Conservation (phyloP, 1,284 basidiomycete genomes). For the Tilletiaria anomala region DNA sequence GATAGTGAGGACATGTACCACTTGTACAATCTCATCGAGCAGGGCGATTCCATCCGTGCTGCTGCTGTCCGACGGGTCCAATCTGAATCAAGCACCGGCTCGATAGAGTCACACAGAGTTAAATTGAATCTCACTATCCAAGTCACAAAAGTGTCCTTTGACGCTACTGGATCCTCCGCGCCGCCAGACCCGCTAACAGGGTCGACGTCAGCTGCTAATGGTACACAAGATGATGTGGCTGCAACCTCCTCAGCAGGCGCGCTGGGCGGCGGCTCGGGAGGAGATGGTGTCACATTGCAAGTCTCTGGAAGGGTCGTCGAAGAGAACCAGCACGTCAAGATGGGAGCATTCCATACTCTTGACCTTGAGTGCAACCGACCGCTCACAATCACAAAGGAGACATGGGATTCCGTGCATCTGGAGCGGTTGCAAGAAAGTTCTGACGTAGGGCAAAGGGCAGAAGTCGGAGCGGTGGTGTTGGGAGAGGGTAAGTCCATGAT, state of each 20-base stretch:
- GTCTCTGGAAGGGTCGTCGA: conserved; percentile 75
- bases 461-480: conserved; percentile 88
- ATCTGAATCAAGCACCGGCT: conserved; percentile 73
- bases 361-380: conserved; percentile 87
- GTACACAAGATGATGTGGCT: neutral
- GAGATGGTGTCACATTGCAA: conserved; percentile 49
- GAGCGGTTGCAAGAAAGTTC: conserved; percentile 73
- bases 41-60: conserved; percentile 72
- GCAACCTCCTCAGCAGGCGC: conserved; percentile 5
- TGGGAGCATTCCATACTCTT: conserved; percentile 89
- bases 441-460: conserved; percentile 79
- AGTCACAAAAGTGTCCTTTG: conserved; percentile 51
- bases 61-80: conserved; percentile 62
- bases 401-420: conserved; percentile 82
- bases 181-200: conserved; percentile 20
- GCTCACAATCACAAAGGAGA: conserved; percentile 71
- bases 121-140: conserved; percentile 68
- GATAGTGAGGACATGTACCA: conserved; percentile 91
- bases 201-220: conserved; percentile 4
- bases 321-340: conserved; percentile 80
- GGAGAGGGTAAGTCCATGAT: conserved; percentile 58
- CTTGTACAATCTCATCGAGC: conserved; percentile 81
- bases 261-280: conserved; percentile 7
- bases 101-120: conserved; percentile 77
- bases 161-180: conserved; percentile 23